A percentile compares a stretch with the other conserved stretches of the same genome.
phyloP scores from a whole-genome alignment of 805 yeast species.

The Metschnikowia hibisci region DNA sequence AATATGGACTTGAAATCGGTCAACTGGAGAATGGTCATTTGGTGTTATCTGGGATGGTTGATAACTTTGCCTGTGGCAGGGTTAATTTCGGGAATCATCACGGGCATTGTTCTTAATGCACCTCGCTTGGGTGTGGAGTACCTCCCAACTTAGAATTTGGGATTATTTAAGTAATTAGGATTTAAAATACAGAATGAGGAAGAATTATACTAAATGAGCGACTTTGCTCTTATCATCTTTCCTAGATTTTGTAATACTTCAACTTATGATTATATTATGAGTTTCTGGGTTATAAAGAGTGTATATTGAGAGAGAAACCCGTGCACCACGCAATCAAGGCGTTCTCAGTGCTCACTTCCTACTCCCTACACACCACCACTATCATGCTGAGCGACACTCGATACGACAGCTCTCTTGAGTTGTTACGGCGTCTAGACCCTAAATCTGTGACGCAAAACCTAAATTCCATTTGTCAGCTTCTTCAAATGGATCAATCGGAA shows the following conservation, averaged over 20 bases:
- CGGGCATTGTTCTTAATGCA: constrained; percentile 62
- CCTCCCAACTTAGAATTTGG: constrained; percentile 8
- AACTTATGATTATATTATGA: too few relatives aligned
- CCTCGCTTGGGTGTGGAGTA: constrained; percentile 42
- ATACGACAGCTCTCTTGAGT: constrained; percentile 75
- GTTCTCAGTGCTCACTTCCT: neutral
- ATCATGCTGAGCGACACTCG: constrained; percentile 41
- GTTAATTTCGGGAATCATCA: constrained; percentile 61
- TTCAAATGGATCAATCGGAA: constrained; percentile 22
- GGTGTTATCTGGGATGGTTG: constrained; percentile 72
- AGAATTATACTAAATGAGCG: neutral
- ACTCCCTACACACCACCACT: neutral
- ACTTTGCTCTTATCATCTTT: too few relatives aligned
- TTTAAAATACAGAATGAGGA: neutral
- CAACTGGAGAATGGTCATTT: constrained; percentile 73
- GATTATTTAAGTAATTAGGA: neutral
- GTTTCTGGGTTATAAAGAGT: too few relatives aligned
- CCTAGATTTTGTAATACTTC: too few relatives aligned
- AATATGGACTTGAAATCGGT: constrained; percentile 59
- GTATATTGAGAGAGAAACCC: neutral
- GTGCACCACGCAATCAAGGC: neutral
- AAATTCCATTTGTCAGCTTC: constrained; percentile 46
- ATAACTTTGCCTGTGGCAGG: constrained; percentile 74
- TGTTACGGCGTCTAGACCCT: constrained; percentile 74
- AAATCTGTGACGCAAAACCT: constrained; percentile 46